Conservation (phyloP, 2,329 filamentous ascomycete species). For the Cryphonectria parasitica region DNA sequence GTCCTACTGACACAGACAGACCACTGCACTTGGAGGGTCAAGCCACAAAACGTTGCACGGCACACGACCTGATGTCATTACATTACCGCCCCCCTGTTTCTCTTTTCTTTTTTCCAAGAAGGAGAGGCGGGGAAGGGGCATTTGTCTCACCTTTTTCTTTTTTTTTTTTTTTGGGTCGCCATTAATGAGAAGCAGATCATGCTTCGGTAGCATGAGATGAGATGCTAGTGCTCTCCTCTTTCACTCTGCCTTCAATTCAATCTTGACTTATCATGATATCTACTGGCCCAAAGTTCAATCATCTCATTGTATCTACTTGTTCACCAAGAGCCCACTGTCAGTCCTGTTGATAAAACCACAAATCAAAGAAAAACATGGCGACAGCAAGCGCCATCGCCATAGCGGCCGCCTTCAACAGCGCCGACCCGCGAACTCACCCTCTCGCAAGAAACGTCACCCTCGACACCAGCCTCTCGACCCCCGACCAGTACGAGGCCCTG, state of each 20-base stretch:
- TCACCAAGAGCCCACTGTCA: background rate
- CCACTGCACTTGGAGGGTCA: background rate
- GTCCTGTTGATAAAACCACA: background rate
- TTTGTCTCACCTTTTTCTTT: background rate
- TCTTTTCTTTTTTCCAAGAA: background rate
- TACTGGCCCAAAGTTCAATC: too few species aligned
- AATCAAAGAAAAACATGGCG: constrained; percentile 8
- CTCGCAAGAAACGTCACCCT: constrained; percentile 8
- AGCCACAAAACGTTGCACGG: background rate
- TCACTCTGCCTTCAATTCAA: too few species aligned
- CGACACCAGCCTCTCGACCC: constrained; percentile 16
- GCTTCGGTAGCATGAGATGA: background rate
- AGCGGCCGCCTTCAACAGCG: constrained; percentile 18
- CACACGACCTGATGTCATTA: background rate
- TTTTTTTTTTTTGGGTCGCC: too few species aligned
- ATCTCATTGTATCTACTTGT: background rate
- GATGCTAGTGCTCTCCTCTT: background rate
- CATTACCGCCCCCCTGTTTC: background rate
- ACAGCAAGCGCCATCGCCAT: constrained; percentile 22
- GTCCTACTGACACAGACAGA: background rate
- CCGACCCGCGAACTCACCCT: constrained; percentile 14
- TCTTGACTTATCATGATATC: too few species aligned
- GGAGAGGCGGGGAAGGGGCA: background rate
- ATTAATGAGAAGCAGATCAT: background rate
- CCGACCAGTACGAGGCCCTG: constrained; percentile 24